Percentiles rank a stretch among this genome's conserved stretches.
Evolutionary conservation across 768 basidiomycete species (phyloP).

Genomic region (Trametes sanguinea): DNA sequence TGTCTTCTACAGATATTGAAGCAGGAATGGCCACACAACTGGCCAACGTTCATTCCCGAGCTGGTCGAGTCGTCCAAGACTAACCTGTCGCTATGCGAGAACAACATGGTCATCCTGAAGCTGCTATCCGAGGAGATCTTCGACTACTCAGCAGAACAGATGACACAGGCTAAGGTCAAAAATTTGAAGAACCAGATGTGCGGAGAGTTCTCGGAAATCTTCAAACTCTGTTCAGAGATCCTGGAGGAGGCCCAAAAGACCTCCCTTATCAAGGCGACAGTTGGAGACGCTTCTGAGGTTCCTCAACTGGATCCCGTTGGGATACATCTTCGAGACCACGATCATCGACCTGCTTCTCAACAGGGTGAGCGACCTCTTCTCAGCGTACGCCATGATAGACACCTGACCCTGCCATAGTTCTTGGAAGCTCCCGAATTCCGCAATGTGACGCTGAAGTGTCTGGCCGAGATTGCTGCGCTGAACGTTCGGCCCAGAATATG

Average conservation of each 20-base stretch:
- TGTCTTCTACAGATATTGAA: constrained; percentile 78
- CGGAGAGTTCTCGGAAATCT: constrained; percentile 95
- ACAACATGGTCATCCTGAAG: constrained; percentile 99
- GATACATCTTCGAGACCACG: constrained; percentile 98
- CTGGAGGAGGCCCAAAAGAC: constrained; percentile 96
- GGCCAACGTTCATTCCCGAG: constrained; percentile 97
- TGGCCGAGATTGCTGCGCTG: constrained; percentile 94
- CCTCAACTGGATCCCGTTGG: constrained; percentile 98
- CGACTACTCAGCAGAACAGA: constrained; percentile 96
- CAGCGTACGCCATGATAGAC: constrained; percentile 16
- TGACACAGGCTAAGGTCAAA: constrained; percentile 98
- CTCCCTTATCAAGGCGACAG: constrained; percentile 89
- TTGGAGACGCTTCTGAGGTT: constrained; percentile 94
- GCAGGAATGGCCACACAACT: constrained; percentile 99
- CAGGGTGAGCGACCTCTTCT: constrained; percentile 57
- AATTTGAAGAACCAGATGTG: constrained; percentile 98
- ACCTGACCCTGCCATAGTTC: constrained; percentile 57
- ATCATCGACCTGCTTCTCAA: constrained; percentile 92
- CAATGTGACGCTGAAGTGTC: constrained; percentile 93
- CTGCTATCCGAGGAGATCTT: constrained; percentile 99
- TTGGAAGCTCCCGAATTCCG: constrained; percentile 96
- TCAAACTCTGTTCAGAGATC: constrained; percentile 95
- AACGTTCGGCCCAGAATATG: constrained; percentile 96
- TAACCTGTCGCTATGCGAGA: constrained; percentile 95
- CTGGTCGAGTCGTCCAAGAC: constrained; percentile 97